Evolutionary conservation across 164 flowering plant species (phyloP).

Genomic region (Stephania japonica): DNA sequence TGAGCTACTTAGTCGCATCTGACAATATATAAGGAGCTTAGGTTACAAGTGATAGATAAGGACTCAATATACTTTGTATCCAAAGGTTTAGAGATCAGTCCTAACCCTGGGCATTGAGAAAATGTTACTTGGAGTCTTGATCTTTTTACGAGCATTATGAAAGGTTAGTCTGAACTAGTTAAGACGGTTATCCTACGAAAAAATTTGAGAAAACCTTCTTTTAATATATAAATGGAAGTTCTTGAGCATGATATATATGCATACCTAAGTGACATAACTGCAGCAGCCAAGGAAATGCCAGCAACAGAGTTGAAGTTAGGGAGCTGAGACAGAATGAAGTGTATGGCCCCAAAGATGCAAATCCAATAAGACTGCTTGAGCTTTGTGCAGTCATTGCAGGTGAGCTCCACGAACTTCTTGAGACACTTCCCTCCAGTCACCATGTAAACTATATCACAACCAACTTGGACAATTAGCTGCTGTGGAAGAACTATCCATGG

Average conservation of each 20-base stretch:
- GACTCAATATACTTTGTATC: no score
- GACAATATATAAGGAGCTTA: no score
- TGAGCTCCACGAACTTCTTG: constrained; percentile 68
- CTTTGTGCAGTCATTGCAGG: constrained; percentile 51
- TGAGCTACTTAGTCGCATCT: no score
- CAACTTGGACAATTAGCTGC: constrained; percentile 80
- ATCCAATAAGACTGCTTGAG: constrained; percentile 78
- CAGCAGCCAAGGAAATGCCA: constrained; percentile 82
- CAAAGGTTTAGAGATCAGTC: no score
- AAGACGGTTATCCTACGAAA: no score
- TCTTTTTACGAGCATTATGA: no score
- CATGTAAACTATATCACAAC: constrained; percentile 85
- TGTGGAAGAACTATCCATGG: constrained; percentile 88
- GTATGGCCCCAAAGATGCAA: constrained; percentile 66
- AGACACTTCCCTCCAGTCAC: constrained; percentile 89
- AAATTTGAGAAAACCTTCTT: no score
- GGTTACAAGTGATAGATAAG: no score
- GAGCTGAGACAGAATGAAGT: constrained; percentile 78
- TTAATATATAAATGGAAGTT: no score
- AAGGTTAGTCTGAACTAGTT: no score
- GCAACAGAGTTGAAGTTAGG: constrained; percentile 84
- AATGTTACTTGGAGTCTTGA: no score
- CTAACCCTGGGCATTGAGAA: no score
- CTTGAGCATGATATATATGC: neutral
- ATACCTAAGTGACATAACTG: constrained; percentile 82